Conservation (phyloP, 129 eudicot species). For the Chrysanthemum seticuspe region DNA sequence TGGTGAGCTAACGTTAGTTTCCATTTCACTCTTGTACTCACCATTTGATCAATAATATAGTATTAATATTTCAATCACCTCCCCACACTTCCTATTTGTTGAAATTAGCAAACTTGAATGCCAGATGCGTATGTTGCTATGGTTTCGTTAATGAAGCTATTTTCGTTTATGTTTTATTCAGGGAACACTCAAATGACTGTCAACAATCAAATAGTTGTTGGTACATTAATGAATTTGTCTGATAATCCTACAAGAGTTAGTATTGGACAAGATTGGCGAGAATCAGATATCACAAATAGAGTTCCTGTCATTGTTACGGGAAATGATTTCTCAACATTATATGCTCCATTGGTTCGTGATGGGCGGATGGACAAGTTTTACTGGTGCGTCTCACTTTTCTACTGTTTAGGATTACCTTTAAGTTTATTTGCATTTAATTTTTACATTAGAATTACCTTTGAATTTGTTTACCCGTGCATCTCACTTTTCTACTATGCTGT, state of each 20-base stretch:
- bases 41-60: conserved; percentile 16
- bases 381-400: conserved; percentile 49
- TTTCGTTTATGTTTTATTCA: conserved; percentile 34
- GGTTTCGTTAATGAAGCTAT: neutral
- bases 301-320: conserved; percentile 91
- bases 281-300: conserved; percentile 71
- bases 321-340: conserved; percentile 85
- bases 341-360: conserved; percentile 96
- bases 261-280: conserved; percentile 92
- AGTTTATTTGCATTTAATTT: neutral
- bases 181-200: conserved; percentile 98
- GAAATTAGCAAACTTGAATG: conserved; percentile 8
- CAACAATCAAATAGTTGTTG: conserved; percentile 95
- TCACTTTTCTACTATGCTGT: neutral
- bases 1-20: conserved; percentile 69
- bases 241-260: conserved; percentile 99
- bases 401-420: neutral
- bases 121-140: conserved; percentile 13
- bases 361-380: conserved; percentile 98
- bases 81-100: conserved; percentile 1
- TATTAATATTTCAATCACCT: conserved; percentile 9
- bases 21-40: conserved; percentile 26
- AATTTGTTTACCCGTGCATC: neutral
- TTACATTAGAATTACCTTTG: conserved; percentile 14
- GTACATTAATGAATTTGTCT: conserved; percentile 86